Evolutionary conservation across 1,284 basidiomycete species (phyloP).

Genomic region (Farysia itapuensis): DNA sequence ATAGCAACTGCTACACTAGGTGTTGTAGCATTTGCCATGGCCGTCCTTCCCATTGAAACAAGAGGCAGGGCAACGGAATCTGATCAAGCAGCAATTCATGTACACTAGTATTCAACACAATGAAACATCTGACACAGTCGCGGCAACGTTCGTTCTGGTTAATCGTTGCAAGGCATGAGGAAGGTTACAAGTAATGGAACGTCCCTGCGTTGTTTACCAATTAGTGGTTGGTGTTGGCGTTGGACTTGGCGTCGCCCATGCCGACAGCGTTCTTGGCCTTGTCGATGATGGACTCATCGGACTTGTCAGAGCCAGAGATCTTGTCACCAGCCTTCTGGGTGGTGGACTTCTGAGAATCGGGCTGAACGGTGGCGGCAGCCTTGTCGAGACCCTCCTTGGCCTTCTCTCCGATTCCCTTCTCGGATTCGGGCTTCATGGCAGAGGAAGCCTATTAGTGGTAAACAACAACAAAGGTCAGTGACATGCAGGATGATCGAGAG

Average conservation of each 20-base stretch:
- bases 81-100: neutral
- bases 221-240: too few species aligned
- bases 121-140: too few species aligned
- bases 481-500: neutral
- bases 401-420: constrained; percentile 36
- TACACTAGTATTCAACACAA: constrained; percentile 1
- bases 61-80: constrained; percentile 5
- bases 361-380: constrained; percentile 59
- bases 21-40: constrained; percentile 21
- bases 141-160: too few species aligned
- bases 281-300: constrained; percentile 41
- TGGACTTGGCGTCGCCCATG: constrained; percentile 31
- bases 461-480: neutral
- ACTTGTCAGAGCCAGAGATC: constrained; percentile 61
- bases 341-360: constrained; percentile 58
- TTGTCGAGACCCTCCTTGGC: constrained; percentile 49
- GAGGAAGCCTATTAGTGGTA: constrained; percentile 14
- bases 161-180: neutral
- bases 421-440: constrained; percentile 46
- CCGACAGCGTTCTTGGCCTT: constrained; percentile 48
- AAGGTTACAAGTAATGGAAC: neutral
- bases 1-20: constrained; percentile 22
- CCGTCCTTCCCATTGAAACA: constrained; percentile 37
- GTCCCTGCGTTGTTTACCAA: too few species aligned
- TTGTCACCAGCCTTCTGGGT: constrained; percentile 65